phyloP scores from a whole-genome alignment of 2,329 filamentous ascomycete genomes.

The Pestalotiopsis sp. region DNA sequence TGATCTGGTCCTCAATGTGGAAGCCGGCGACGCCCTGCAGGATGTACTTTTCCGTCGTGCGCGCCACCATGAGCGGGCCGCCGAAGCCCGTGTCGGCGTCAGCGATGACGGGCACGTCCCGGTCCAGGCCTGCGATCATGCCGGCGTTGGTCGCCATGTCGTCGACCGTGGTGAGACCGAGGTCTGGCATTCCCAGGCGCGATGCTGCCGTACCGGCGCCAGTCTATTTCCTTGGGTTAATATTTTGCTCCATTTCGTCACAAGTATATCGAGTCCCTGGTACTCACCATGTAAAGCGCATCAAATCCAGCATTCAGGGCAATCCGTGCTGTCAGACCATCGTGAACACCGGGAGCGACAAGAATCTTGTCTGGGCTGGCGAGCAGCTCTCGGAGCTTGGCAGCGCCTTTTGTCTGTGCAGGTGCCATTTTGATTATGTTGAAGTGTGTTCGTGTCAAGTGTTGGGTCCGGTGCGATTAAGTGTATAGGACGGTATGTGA shows the following conservation, averaged over 20 bases:
- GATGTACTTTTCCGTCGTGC: constrained; percentile 39
- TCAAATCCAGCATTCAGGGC: constrained; percentile 65
- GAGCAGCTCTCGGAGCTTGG: constrained; percentile 42
- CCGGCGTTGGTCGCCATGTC: constrained; percentile 66
- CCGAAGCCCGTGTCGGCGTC: constrained; percentile 63
- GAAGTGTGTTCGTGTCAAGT: too few species aligned
- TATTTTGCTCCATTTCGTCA: not conserved
- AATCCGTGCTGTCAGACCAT: constrained; percentile 67
- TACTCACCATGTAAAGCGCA: constrained; percentile 65
- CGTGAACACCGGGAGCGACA: constrained; percentile 67
- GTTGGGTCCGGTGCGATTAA: too few species aligned
- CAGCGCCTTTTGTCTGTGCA: constrained; percentile 22
- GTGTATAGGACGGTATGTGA: too few species aligned
- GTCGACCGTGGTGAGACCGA: constrained; percentile 61
- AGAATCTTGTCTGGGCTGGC: constrained; percentile 43
- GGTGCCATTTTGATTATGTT: not conserved
- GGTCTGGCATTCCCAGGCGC: constrained; percentile 61
- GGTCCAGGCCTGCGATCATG: constrained; percentile 64
- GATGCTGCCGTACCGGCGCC: constrained; percentile 38
- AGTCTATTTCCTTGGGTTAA: constrained; percentile 17
- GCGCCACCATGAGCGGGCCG: constrained; percentile 52
- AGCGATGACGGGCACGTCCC: constrained; percentile 58
- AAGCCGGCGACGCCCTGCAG: constrained; percentile 29
- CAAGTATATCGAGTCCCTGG: not conserved
- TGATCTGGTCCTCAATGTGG: constrained; percentile 36